phyloP scores from a whole-genome alignment of 148 eudicot species.

The Arctostaphylos glauca region DNA sequence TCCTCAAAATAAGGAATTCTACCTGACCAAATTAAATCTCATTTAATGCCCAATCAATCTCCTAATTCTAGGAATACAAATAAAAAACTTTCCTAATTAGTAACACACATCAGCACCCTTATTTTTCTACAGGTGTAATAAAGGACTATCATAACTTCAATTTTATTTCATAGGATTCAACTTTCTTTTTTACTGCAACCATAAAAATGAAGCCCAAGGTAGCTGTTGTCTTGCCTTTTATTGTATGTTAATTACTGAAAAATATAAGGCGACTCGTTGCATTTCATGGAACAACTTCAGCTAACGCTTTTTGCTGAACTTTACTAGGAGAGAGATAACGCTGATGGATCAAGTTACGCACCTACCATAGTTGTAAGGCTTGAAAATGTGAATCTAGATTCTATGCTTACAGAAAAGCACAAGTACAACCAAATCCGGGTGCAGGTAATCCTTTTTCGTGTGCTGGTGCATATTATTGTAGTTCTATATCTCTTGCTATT shows the following conservation, averaged over 20 bases:
- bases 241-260: background rate
- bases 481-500: conserved; percentile 7
- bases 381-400: conserved; percentile 58
- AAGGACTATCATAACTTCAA: background rate
- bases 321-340: conserved; percentile 42
- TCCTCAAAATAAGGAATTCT: too few species aligned
- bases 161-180: background rate
- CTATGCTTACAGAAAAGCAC: conserved; percentile 55
- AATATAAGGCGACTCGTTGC: background rate
- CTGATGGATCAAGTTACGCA: conserved; percentile 33
- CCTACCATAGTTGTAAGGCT: conserved; percentile 61
- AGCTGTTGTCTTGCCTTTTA: background rate
- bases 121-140: too few species aligned
- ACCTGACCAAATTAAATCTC: too few species aligned
- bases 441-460: conserved; percentile 46
- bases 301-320: background rate
- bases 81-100: too few species aligned
- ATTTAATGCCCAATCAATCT: too few species aligned
- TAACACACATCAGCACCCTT: too few species aligned
- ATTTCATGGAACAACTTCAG: background rate
- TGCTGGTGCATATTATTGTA: background rate
- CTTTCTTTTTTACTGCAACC: background rate
- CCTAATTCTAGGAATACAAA: too few species aligned
- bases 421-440: conserved; percentile 61
- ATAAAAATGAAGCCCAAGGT: background rate